These are phyloP conservation scores for Rhizopogon vinicolor DNA, from an alignment of 768 basidiomycete species.

Conservation along the genomic window DNA sequence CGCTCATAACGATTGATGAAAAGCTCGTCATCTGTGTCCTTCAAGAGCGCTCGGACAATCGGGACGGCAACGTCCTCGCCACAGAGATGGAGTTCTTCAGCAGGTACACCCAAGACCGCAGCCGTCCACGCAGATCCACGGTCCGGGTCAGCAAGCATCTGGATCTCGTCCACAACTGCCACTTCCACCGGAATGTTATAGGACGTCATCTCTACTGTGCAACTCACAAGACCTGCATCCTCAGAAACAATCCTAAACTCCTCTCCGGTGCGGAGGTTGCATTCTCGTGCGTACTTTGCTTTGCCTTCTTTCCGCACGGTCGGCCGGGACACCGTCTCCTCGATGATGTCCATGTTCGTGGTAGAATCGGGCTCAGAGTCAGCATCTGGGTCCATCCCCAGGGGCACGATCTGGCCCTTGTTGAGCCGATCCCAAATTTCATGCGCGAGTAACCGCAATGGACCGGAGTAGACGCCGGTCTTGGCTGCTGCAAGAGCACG, in stretches of 20 bases:
- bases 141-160: constrained; percentile 80
- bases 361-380: constrained; percentile 33
- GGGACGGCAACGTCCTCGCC: constrained; percentile 92
- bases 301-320: constrained; percentile 35
- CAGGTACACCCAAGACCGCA: constrained; percentile 72
- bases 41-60: constrained; percentile 64
- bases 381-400: constrained; percentile 46
- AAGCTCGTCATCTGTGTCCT: constrained; percentile 77
- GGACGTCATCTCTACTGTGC: constrained; percentile 92
- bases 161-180: constrained; percentile 95
- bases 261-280: constrained; percentile 92
- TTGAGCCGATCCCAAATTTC: constrained; percentile 93
- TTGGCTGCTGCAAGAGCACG: constrained; percentile 76
- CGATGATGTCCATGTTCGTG: constrained; percentile 25
- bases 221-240: constrained; percentile 57
- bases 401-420: constrained; percentile 79
- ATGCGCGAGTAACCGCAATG: constrained; percentile 88
- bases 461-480: constrained; percentile 84
- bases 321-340: constrained; percentile 17
- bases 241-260: constrained; percentile 69
- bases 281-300: constrained; percentile 50
- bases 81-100: constrained; percentile 87
- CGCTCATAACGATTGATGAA: constrained; percentile 81
- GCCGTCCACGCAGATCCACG: constrained; percentile 82
- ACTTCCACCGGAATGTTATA: constrained; percentile 51